Conservation (phyloP, 768 basidiomycete species). For the Russula griseocarnosa region DNA sequence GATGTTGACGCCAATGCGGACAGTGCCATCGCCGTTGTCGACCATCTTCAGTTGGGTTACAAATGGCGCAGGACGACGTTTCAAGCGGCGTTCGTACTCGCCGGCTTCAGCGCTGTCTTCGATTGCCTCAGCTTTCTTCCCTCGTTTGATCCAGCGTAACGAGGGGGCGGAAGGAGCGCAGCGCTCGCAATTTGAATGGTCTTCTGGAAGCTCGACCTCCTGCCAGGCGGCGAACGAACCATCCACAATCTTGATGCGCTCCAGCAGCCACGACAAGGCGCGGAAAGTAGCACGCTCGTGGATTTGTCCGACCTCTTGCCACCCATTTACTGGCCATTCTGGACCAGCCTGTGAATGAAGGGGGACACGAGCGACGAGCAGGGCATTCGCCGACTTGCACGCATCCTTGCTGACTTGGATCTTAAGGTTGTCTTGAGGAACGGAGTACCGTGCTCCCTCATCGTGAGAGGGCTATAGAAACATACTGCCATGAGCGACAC, state of each 20-base stretch:
- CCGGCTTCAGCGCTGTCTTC: slow-evolving; percentile 88
- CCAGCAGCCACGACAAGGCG: slow-evolving; percentile 80
- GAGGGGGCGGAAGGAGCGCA: slow-evolving; percentile 75
- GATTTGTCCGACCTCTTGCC: slow-evolving; percentile 81
- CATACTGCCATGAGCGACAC: neutral
- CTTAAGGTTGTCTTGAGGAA: slow-evolving; percentile 52
- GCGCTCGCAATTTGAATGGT: slow-evolving; percentile 59
- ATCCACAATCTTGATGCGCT: slow-evolving; percentile 73
- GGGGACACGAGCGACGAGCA: slow-evolving; percentile 73
- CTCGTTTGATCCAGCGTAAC: slow-evolving; percentile 66
- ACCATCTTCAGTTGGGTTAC: slow-evolving; percentile 75
- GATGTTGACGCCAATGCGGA: slow-evolving; percentile 85
- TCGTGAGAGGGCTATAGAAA: slow-evolving; percentile 28
- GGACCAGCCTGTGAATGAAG: slow-evolving; percentile 64
- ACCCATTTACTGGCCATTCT: slow-evolving; percentile 72
- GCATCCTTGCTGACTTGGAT: slow-evolving; percentile 54
- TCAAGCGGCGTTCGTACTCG: slow-evolving; percentile 82
- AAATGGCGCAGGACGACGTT: slow-evolving; percentile 80
- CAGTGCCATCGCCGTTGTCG: slow-evolving; percentile 57
- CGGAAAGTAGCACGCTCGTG: slow-evolving; percentile 82
- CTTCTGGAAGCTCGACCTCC: slow-evolving; percentile 41
- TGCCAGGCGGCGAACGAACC: slow-evolving; percentile 69
- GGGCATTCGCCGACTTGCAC: slow-evolving; percentile 70
- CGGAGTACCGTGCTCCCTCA: slow-evolving; percentile 59
- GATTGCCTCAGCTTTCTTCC: slow-evolving; percentile 57